Evolutionary conservation across 257 asterid genomes (phyloP).

Genomic region (Sherardia arvensis): DNA sequence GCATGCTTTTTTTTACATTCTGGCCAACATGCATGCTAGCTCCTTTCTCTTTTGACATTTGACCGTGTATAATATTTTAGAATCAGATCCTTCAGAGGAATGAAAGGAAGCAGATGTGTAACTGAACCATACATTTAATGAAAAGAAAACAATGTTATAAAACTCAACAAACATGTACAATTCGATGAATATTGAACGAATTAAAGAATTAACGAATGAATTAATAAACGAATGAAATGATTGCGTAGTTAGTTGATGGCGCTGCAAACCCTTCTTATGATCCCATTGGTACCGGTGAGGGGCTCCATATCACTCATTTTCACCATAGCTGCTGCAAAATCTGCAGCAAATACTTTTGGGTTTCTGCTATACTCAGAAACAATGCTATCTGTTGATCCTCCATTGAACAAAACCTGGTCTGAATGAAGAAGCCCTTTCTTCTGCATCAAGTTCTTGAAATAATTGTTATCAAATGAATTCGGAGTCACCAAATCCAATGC

Average conservation of each 20-base stretch:
- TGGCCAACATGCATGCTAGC: no score
- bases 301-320: background rate
- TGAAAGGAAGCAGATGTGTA: no score
- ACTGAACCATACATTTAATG: no score
- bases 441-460: background rate
- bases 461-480: background rate
- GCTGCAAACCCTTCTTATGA: background rate
- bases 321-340: constrained; percentile 14
- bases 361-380: constrained; percentile 13
- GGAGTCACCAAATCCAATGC: background rate
- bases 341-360: constrained; percentile 1
- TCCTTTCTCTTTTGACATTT: no score
- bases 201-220: no score
- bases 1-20: no score
- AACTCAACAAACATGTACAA: no score
- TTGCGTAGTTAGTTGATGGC: background rate
- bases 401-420: background rate
- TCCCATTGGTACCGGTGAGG: background rate
- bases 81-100: no score
- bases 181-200: no score
- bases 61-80: no score
- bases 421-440: background rate
- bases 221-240: no score
- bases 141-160: no score
- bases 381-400: background rate